Evolutionary conservation across 768 basidiomycete species (phyloP).

Genomic region (Trametes maxima): DNA sequence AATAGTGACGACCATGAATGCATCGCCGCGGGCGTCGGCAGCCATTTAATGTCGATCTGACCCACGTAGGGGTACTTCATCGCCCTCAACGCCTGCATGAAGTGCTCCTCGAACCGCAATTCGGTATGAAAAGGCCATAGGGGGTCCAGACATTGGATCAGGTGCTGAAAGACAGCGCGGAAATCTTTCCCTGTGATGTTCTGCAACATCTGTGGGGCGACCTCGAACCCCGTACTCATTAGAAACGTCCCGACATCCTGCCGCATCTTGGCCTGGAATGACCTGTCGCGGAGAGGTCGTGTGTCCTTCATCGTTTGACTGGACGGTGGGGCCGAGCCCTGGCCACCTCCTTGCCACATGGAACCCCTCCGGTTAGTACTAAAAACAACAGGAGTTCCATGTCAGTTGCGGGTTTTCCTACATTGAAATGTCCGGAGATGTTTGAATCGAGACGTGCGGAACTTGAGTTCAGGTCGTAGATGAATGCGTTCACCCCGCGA

Average conservation of each 20-base stretch:
- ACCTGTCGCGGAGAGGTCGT: conserved; percentile 75
- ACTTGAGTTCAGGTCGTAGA: no score
- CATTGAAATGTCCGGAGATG: neutral
- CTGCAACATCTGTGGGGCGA: conserved; percentile 65
- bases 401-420: neutral
- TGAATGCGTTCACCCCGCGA: no score
- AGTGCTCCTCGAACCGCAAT: conserved; percentile 78
- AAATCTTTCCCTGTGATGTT: conserved; percentile 89
- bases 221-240: conserved; percentile 62
- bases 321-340: conserved; percentile 49
- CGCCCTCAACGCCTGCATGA: conserved; percentile 71
- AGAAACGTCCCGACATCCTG: conserved; percentile 78
- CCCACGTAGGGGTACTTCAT: conserved; percentile 81
- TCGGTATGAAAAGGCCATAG: conserved; percentile 57
- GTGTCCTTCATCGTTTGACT: conserved; percentile 69
- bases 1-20: conserved; percentile 91
- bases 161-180: conserved; percentile 78
- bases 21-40: conserved; percentile 86
- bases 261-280: conserved; percentile 74
- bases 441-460: no score
- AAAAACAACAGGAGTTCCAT: neutral
- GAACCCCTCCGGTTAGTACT: conserved; percentile 80
- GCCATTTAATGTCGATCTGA: conserved; percentile 80
- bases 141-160: conserved; percentile 74
- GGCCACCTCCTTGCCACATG: conserved; percentile 59